Evolutionary conservation across 352 stramenopile genomes (phyloP).

Genomic region (Thraustochytrium striatum): DNA sequence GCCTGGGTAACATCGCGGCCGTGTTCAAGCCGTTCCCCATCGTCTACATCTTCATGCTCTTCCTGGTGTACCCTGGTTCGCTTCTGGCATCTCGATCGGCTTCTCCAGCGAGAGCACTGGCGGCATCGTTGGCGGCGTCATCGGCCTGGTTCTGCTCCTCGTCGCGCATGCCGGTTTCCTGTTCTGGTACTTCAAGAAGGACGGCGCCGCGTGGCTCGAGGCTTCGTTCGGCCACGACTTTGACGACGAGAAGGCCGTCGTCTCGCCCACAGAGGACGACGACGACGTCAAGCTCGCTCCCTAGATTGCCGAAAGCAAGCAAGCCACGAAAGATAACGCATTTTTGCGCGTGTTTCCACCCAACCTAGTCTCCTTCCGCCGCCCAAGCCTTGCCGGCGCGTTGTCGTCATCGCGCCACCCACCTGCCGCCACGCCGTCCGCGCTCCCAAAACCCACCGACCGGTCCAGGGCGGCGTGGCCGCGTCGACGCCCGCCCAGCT

Average conservation of each 20-base stretch:
- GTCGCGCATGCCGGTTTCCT: not conserved
- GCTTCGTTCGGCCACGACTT: not conserved
- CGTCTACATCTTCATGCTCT: constrained; percentile 62
- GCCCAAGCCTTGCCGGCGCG: too few species aligned
- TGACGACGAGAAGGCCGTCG: not conserved
- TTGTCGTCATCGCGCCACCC: too few species aligned
- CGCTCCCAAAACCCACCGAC: too few species aligned
- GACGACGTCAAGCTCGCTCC: not conserved
- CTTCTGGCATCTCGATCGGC: constrained; percentile 8
- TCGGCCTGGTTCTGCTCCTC: not conserved
- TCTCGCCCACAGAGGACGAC: not conserved
- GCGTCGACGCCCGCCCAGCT: too few species aligned
- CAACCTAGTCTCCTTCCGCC: too few species aligned
- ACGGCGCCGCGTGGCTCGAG: not conserved
- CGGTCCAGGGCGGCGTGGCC: too few species aligned
- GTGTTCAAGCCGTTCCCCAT: constrained; percentile 58
- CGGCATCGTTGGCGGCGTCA: not conserved
- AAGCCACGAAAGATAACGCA: too few species aligned
- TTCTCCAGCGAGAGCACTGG: not conserved
- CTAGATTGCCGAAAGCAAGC: too few species aligned
- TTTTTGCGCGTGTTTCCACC: too few species aligned
- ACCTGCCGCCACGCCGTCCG: too few species aligned
- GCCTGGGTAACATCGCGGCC: constrained; percentile 63
- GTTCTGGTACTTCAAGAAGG: not conserved
- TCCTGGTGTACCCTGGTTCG: constrained; percentile 49